phyloP scores from a whole-genome alignment of 2,329 filamentous ascomycete genomes.

The Botrytis squamosa region DNA sequence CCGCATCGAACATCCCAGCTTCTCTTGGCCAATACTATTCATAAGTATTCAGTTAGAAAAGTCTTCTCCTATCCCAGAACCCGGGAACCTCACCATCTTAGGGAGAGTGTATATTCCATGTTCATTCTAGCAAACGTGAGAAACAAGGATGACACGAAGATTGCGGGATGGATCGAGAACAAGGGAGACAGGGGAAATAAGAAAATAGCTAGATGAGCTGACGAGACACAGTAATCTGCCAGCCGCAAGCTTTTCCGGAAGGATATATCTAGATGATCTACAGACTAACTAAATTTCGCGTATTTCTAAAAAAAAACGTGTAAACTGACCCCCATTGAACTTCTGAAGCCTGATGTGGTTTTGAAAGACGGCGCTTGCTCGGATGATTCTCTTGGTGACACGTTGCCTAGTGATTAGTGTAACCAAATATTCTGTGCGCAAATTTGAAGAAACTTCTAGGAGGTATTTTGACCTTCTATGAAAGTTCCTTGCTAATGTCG shows the following conservation, averaged over 20 bases:
- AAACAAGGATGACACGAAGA: constrained; percentile 9
- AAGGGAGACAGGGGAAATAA: neutral
- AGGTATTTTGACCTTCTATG: neutral
- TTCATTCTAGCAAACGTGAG: neutral
- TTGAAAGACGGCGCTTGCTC: constrained; percentile 4
- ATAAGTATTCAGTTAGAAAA: neutral
- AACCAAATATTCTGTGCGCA: constrained; percentile 14
- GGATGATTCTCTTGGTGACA: neutral
- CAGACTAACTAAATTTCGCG: neutral
- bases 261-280: neutral
- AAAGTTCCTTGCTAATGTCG: constrained; percentile 8
- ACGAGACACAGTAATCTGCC: neutral
- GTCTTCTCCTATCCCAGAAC: neutral
- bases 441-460: neutral
- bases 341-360: neutral
- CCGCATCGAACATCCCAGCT: constrained; percentile 4
- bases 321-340: neutral
- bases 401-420: neutral
- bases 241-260: neutral
- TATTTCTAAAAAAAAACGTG: neutral
- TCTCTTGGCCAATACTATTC: neutral
- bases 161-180: neutral
- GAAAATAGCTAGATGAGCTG: neutral
- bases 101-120: neutral
- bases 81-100: neutral